Evolutionary conservation across 441 rosid species (phyloP).

Genomic region (Erodium moschatum): DNA sequence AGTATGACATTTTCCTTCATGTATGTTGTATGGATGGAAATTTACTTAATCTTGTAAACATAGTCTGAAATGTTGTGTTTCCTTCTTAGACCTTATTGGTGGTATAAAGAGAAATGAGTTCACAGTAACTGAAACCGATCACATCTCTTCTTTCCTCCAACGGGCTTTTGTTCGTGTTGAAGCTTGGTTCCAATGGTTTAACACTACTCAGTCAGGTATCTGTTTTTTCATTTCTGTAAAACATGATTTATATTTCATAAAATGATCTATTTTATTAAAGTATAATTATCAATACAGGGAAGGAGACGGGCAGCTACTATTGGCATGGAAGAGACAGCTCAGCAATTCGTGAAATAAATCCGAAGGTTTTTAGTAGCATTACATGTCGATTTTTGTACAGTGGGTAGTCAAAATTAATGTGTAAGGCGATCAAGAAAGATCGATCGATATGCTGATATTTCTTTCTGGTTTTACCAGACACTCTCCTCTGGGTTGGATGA

Average conservation of each 20-base stretch:
- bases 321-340: constrained; percentile 95
- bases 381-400: constrained; percentile 6
- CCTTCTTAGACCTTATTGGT: constrained; percentile 55
- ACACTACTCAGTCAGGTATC: constrained; percentile 77
- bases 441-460: constrained; percentile 20
- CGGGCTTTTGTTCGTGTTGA: constrained; percentile 82
- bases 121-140: constrained; percentile 46
- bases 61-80: background rate
- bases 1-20: background rate
- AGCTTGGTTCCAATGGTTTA: constrained; percentile 97
- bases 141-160: constrained; percentile 62
- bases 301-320: constrained; percentile 64
- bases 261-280: background rate
- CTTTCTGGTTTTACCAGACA: constrained; percentile 44
- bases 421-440: too few relatives aligned
- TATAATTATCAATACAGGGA: constrained; percentile 39
- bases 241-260: too few relatives aligned
- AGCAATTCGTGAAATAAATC: constrained; percentile 74
- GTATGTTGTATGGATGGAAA: too few relatives aligned
- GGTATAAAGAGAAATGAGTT: constrained; percentile 60
- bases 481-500: constrained; percentile 95
- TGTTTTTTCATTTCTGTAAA: background rate
- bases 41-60: too few relatives aligned
- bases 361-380: constrained; percentile 53
- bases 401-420: too few relatives aligned